Evolutionary conservation across 2,329 filamentous ascomycete genomes (phyloP), one percentile per base, ranked within the genome.

Genomic region (Fusarium praegraminearum): DNA sequence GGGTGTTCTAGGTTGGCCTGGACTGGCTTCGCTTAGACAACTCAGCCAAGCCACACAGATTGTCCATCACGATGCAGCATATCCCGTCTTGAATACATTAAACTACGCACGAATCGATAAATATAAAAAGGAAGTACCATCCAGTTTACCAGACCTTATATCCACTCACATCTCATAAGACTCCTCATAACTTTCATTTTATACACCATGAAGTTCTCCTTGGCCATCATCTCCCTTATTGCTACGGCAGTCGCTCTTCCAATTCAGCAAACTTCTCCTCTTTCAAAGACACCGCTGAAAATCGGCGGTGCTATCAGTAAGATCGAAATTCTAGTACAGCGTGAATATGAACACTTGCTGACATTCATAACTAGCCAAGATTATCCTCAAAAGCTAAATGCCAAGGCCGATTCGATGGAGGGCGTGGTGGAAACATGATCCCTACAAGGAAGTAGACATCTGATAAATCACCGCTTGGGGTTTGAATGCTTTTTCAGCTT

Each of bases 71-170:
- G 6, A 12, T 26, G 9, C 22, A n/a, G 22, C 9, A 7, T 12
- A 16, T 7, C 3, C 41, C 12, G 3, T 16, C 2, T 0, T 4
- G 5, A 24, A 4, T 41, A 8, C 8, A 16, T 11, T 11, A 3
- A 24, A 5, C 9, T 44, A 18, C 13, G 2, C 2, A 26, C 0
- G 7, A 7, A 44, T 11, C 11, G 12, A 26, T 24, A 7, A n/a
- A 4, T 26, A 44, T 26, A 44, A 26, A n/a, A 26, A 8, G 41
- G 41, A 15, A 38, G 36, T n/a, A 38, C 3, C 18, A n/a, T 38
- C 36, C 9, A 3, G 16, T n/a, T 12, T 18, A 16, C 18, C 5
- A 38, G 8, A 18, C 32, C 15, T 8, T 16, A 16, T 16, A 16
- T 10, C n/a, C 6, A 16, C 9, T 38, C 36, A n/a, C 13, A 41